Evolutionary conservation across 2,329 filamentous ascomycete genomes (phyloP).

Genomic region (Penicillium hesseltinei): DNA sequence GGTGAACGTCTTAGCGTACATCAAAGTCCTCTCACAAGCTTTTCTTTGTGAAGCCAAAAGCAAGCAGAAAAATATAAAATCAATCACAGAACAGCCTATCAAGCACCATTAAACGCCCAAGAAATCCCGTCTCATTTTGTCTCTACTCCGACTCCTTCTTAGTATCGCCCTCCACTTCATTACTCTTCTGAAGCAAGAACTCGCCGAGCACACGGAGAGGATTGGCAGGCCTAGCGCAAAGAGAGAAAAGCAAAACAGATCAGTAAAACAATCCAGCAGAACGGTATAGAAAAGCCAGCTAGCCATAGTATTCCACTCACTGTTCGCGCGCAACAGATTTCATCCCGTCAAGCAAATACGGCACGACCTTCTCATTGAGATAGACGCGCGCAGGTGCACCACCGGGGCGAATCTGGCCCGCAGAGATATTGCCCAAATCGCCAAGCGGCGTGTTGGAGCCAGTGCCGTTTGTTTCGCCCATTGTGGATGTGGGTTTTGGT

Average conservation of each 20-base stretch:
- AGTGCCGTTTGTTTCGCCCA: constrained; percentile 27
- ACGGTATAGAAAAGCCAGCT: background rate
- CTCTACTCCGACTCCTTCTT: constrained; percentile 30
- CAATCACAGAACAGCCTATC: background rate
- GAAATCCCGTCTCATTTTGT: background rate
- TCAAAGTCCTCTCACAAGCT: background rate
- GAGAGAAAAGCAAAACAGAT: background rate
- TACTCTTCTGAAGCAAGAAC: constrained; percentile 66
- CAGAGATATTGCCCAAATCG: constrained; percentile 45
- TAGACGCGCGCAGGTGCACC: constrained; percentile 70
- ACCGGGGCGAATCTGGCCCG: constrained; percentile 60
- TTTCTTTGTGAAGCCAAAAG: background rate
- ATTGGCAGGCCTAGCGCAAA: constrained; percentile 58
- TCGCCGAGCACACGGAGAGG: constrained; percentile 69
- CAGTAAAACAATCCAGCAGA: background rate
- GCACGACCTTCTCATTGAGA: constrained; percentile 68
- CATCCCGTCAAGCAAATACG: constrained; percentile 69
- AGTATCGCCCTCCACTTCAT: constrained; percentile 56
- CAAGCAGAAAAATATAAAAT: background rate
- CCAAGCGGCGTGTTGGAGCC: constrained; percentile 24
- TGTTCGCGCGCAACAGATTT: constrained; percentile 68
- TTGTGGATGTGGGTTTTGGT: constrained; percentile 8
- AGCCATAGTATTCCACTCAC: constrained; percentile 50
- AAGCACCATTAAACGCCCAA: constrained; percentile 10
- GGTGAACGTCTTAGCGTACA: background rate